phyloP scores from a whole-genome alignment of 179 eudicot genomes.

The Beta corolliflora region DNA sequence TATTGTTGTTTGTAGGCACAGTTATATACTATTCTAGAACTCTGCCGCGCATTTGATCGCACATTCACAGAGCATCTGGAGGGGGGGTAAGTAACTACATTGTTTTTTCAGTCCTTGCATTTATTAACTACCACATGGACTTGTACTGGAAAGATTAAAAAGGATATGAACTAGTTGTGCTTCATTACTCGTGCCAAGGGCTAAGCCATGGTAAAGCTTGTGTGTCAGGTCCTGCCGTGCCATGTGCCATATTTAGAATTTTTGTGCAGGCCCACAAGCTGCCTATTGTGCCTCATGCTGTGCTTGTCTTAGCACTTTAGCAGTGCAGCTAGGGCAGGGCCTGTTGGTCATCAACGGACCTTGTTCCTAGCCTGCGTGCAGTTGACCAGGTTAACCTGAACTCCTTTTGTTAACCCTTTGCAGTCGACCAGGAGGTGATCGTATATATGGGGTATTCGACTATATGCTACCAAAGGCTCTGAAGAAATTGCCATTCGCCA shows the following conservation, averaged over 20 bases:
- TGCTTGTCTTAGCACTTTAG: background rate
- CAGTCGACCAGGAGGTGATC: conserved; percentile 71
- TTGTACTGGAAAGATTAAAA: too few species aligned
- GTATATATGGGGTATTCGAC: conserved; percentile 57
- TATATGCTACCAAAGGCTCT: conserved; percentile 58
- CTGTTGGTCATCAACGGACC: background rate
- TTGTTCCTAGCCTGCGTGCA: background rate
- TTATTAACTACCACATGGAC: too few species aligned
- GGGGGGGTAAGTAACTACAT: conserved; percentile 54
- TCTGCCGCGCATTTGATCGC: conserved; percentile 72
- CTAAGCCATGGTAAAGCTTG: too few species aligned
- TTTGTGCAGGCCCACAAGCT: background rate
- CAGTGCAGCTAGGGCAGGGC: background rate
- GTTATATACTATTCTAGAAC: conserved; percentile 59
- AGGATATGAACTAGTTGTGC: too few species aligned
- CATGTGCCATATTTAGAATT: background rate
- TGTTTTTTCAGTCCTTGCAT: background rate
- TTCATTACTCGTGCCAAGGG: too few species aligned
- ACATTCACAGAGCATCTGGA: conserved; percentile 68
- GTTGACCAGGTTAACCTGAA: background rate
- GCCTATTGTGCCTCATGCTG: background rate
- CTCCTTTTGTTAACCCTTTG: conserved; percentile 8
- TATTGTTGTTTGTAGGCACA: conserved; percentile 46
- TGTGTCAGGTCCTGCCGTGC: too few species aligned
- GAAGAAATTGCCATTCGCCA: conserved; percentile 58